Evolutionary conservation across 2,329 filamentous ascomycete genomes (phyloP).

Genomic region (Penicillium sp.): DNA sequence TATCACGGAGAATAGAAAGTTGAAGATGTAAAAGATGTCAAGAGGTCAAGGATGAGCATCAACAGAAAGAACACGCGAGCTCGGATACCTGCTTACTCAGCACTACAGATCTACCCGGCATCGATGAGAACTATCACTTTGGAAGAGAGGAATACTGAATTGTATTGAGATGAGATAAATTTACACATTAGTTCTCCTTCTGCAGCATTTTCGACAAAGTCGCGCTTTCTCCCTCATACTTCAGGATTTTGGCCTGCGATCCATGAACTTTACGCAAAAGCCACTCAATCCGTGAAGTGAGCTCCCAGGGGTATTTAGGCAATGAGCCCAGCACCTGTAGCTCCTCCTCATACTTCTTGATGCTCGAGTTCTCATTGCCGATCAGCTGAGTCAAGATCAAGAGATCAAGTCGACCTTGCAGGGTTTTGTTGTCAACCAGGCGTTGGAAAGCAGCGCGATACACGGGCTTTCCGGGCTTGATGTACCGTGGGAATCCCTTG

Average conservation of each 20-base stretch:
- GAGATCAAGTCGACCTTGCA: slow-evolving; percentile 73
- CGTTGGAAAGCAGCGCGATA: slow-evolving; percentile 80
- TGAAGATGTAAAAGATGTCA: neutral
- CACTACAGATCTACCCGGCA: too few relatives aligned
- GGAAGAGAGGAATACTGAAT: neutral
- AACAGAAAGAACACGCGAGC: too few relatives aligned
- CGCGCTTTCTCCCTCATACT: slow-evolving; percentile 72
- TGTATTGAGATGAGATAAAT: neutral
- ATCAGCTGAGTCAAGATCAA: slow-evolving; percentile 68
- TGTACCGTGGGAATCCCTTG: slow-evolving; percentile 74
- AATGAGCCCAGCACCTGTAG: slow-evolving; percentile 69
- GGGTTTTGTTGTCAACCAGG: slow-evolving; percentile 69
- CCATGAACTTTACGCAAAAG: slow-evolving; percentile 70
- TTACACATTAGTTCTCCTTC: slow-evolving; percentile 48
- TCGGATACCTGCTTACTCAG: too few relatives aligned
- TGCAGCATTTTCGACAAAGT: slow-evolving; percentile 70
- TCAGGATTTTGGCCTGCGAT: slow-evolving; percentile 74
- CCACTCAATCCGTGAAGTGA: slow-evolving; percentile 68
- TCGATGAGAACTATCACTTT: neutral
- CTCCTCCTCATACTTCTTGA: slow-evolving; percentile 79
- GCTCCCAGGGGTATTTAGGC: slow-evolving; percentile 70
- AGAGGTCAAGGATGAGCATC: neutral
- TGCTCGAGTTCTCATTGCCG: slow-evolving; percentile 70
- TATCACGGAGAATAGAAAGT: neutral
- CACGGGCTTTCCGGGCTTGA: slow-evolving; percentile 82